These are phyloP conservation scores for Elaeis oleifera DNA, from an alignment of 202 grass and related monocot genomes.

Conservation along the genomic window DNA sequence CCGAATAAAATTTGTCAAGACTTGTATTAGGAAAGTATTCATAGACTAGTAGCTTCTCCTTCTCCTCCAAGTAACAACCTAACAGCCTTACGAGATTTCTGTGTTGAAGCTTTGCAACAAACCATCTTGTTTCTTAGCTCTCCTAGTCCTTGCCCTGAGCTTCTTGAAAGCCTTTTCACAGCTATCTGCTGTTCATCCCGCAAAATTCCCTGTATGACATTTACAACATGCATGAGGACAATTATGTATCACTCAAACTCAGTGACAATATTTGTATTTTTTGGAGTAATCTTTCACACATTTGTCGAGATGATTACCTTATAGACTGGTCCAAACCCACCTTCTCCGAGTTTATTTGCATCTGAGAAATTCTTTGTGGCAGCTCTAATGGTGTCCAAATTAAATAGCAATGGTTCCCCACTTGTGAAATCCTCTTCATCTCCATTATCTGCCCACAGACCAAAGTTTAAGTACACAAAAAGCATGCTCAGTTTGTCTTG, in stretches of 20 bases:
- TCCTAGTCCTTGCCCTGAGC: slow-evolving; percentile 11
- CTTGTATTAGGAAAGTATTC: slow-evolving; percentile 45
- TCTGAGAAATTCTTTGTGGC: slow-evolving; percentile 45
- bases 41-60: slow-evolving; percentile 47
- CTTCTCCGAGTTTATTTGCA: slow-evolving; percentile 45
- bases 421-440: neutral
- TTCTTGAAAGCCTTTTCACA: slow-evolving; percentile 48
- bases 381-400: slow-evolving; percentile 31
- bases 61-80: slow-evolving; percentile 28
- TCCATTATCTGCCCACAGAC: neutral
- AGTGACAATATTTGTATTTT: neutral
- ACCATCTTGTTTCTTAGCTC: slow-evolving; percentile 36
- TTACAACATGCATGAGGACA: neutral
- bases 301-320: slow-evolving; percentile 25
- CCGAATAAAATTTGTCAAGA: slow-evolving; percentile 31
- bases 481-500: too few species aligned
- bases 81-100: slow-evolving; percentile 56
- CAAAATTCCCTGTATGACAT: slow-evolving; percentile 26
- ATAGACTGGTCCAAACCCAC: slow-evolving; percentile 55
- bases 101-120: slow-evolving; percentile 43
- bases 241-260: neutral
- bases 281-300: neutral
- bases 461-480: neutral
- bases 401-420: slow-evolving; percentile 25
- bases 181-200: slow-evolving; percentile 42